These are phyloP conservation scores for Apiospora saccharicola DNA, from an alignment of 2,329 filamentous ascomycete genomes.

Conservation along the genomic window DNA sequence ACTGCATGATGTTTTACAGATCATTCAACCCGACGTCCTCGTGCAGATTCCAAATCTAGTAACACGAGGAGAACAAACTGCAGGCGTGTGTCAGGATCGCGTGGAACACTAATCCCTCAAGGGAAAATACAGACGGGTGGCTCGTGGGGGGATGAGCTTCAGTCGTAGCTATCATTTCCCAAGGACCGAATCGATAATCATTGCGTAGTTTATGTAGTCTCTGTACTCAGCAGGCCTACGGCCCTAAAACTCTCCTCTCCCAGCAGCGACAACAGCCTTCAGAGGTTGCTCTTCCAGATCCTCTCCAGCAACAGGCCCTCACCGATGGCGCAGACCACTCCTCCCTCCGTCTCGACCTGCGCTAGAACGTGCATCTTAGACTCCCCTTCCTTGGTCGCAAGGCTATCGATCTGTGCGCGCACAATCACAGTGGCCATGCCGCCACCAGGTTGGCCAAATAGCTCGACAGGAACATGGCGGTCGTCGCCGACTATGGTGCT, in stretches of 20 bases:
- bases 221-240: background rate
- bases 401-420: constrained; percentile 7
- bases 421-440: background rate
- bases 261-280: background rate
- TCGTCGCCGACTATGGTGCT: background rate
- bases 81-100: too few relatives aligned
- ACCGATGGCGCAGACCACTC: background rate
- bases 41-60: too few relatives aligned
- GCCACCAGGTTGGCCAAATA: too few relatives aligned
- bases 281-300: background rate
- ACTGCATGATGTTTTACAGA: too few relatives aligned
- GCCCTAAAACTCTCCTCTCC: background rate
- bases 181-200: too few relatives aligned
- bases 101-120: too few relatives aligned
- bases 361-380: background rate
- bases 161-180: too few relatives aligned
- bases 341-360: background rate
- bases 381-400: background rate
- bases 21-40: too few relatives aligned
- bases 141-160: too few relatives aligned
- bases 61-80: too few relatives aligned
- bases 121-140: too few relatives aligned
- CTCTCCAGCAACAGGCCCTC: constrained; percentile 8
- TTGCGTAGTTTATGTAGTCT: background rate
- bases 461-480: too few relatives aligned